Conservation (phyloP, 2,329 filamentous ascomycete genomes). For the Hortaea werneckii region DNA sequence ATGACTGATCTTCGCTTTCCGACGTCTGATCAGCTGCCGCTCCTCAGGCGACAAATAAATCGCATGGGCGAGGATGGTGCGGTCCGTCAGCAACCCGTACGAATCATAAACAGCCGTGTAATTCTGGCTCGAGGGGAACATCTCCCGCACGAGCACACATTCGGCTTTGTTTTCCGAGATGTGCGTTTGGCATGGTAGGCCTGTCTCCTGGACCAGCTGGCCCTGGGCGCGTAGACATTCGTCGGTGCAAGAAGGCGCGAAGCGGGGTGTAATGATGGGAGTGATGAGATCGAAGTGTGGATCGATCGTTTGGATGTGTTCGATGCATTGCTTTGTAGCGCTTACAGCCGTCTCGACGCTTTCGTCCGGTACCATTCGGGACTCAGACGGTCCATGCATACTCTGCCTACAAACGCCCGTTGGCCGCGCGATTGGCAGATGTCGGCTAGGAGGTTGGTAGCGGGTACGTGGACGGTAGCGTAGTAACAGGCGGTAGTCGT, state of each 20-base stretch:
- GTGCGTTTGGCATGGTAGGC: constrained; percentile 74
- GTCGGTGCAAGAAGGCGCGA: constrained; percentile 46
- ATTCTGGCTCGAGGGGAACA: constrained; percentile 54
- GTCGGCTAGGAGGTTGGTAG: constrained; percentile 84
- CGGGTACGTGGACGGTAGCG: constrained; percentile 73
- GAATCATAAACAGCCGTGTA: constrained; percentile 77
- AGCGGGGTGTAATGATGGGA: constrained; percentile 68
- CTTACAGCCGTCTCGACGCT: constrained; percentile 51
- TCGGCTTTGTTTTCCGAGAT: constrained; percentile 75
- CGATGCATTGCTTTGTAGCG: constrained; percentile 32
- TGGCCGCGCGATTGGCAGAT: constrained; percentile 74
- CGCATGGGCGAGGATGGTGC: constrained; percentile 77
- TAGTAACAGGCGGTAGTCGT: constrained; percentile 95
- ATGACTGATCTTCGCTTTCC: constrained; percentile 63
- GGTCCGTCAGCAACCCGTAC: constrained; percentile 55
- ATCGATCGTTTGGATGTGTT: constrained; percentile 58
- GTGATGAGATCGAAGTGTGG: constrained; percentile 54
- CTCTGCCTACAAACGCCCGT: constrained; percentile 78
- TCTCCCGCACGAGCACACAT: constrained; percentile 54
- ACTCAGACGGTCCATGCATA: constrained; percentile 79
- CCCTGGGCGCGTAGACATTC: constrained; percentile 55
- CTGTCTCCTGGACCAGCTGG: constrained; percentile 49
- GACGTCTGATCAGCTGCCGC: constrained; percentile 49
- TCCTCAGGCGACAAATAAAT: constrained; percentile 65
- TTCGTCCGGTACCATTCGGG: constrained; percentile 74